These are phyloP conservation scores for Fusarium mexicanum DNA, from an alignment of 2,329 filamentous ascomycete genomes.

Conservation along the genomic window DNA sequence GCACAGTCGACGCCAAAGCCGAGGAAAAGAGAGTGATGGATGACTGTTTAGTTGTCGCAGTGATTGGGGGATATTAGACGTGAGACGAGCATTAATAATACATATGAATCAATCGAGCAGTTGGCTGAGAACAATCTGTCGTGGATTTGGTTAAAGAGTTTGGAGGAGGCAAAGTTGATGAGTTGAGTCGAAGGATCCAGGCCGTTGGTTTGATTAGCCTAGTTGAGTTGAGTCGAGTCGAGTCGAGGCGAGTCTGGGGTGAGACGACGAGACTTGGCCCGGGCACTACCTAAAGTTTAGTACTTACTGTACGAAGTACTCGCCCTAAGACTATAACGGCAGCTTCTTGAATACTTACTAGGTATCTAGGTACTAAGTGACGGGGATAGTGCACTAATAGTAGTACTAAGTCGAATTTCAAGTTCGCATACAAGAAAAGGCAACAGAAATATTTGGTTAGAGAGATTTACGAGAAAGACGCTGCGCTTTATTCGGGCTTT, in stretches of 20 bases:
- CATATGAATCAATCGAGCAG: background rate
- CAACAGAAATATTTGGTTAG: background rate
- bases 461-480: background rate
- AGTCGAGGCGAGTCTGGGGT: slow-evolving; percentile 1
- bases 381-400: no score
- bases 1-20: slow-evolving; percentile 15
- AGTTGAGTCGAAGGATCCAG: slow-evolving; percentile 16
- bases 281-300: background rate
- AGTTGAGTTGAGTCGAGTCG: background rate
- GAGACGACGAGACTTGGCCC: slow-evolving; percentile 2
- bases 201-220: background rate
- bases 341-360: background rate
- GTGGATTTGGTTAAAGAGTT: background rate
- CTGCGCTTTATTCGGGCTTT: slow-evolving; percentile 30
- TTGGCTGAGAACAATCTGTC: background rate
- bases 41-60: background rate
- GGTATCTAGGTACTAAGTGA: no score
- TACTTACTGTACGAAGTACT: background rate
- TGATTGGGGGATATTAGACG: background rate
- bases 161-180: slow-evolving; percentile 29
- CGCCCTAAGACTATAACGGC: background rate
- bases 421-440: background rate
- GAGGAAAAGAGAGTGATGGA: background rate
- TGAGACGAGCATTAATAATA: background rate
- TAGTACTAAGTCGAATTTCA: background rate